Base-by-base conservation (phyloP, 2,329 filamentous ascomycete species). In the Aspergillus ochraceoroseus region DNA sequence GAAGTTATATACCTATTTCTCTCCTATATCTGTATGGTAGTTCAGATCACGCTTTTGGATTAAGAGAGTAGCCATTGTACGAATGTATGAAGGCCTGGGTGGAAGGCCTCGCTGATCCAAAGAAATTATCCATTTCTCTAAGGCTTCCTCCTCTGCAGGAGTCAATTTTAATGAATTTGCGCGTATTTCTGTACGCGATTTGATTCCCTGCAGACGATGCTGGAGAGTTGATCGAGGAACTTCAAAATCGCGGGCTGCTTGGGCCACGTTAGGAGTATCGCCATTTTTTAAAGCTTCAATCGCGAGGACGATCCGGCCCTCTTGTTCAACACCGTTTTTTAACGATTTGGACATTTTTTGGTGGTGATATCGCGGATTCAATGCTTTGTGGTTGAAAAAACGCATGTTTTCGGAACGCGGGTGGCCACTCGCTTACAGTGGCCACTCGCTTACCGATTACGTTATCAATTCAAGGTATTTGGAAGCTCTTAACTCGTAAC, bases 1-100 rank as follows among this genome's bases (percentile, higher is more conserved):
- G n/a, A 45, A 45, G 12, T 45, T 45, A 15, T 23, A 33, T 2
- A 41, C 32, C 32, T 13, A 45, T 28, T 26, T 22, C 20, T 22
- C 5, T 9, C 9, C 20, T 22, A 12, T 9, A 22, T 22, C 20
- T 22, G 20, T 22, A 5, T 22, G 20, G 20, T 9, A 22, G 9
- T 5, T 5, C 20, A 13, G 1, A 12, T 30, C 18, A 12, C 13
- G 18, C 9, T 39, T 30, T 20, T 15, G 8, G 2, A 39, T 18
- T 8, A 43, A 20, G 17, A 43, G 33, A 33, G 18, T 22, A 5
- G 30, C 34, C 7, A 43, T 43, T 20, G 38, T 25, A 38, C 13
- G 13, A 15, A 43, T 13, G 5, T 30, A 6, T 14, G 29, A 30
- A 3, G n/a, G 23, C n/a, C 25, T 23, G 17, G 29, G 30, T 5